phyloP scores from a whole-genome alignment of 352 stramenopile genomes.

The Pythium phragmiticola region DNA sequence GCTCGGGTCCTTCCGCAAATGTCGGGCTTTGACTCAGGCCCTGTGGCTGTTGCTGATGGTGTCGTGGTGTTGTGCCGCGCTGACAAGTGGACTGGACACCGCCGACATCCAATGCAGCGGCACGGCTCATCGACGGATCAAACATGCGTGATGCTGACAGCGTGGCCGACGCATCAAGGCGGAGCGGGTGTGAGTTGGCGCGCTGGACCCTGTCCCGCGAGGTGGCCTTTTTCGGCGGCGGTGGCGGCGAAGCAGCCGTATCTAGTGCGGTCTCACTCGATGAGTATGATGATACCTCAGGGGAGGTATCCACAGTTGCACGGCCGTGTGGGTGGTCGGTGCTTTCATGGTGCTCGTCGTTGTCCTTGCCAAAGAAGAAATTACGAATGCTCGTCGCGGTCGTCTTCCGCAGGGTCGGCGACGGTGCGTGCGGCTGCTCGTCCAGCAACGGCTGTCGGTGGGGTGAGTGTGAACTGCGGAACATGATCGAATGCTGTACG shows the following conservation, averaged over 20 bases:
- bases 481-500: slow-evolving; percentile 1
- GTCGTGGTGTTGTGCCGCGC: neutral
- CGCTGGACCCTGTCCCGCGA: slow-evolving; percentile 20
- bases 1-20: neutral
- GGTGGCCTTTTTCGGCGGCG: slow-evolving; percentile 1
- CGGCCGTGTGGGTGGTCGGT: neutral
- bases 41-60: neutral
- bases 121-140: slow-evolving; percentile 21
- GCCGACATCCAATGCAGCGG: slow-evolving; percentile 4
- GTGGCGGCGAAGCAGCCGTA: neutral
- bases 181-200: slow-evolving; percentile 17
- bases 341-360: slow-evolving; percentile 3
- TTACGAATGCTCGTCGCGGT: slow-evolving; percentile 3
- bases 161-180: slow-evolving; percentile 16
- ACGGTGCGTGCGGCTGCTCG: slow-evolving; percentile 3
- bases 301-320: neutral
- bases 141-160: slow-evolving; percentile 10
- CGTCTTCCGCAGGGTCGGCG: slow-evolving; percentile 2
- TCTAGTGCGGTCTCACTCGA: neutral
- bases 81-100: neutral
- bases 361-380: slow-evolving; percentile 12
- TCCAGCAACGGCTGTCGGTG: slow-evolving; percentile 10
- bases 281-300: neutral
- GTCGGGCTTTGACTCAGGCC: neutral
- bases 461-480: slow-evolving; percentile 10